A percentile compares a stretch with the other conserved stretches of the same genome.
Evolutionary conservation across 2,329 filamentous ascomycete species (phyloP).

Genomic region (Chaetothyriales sp.): DNA sequence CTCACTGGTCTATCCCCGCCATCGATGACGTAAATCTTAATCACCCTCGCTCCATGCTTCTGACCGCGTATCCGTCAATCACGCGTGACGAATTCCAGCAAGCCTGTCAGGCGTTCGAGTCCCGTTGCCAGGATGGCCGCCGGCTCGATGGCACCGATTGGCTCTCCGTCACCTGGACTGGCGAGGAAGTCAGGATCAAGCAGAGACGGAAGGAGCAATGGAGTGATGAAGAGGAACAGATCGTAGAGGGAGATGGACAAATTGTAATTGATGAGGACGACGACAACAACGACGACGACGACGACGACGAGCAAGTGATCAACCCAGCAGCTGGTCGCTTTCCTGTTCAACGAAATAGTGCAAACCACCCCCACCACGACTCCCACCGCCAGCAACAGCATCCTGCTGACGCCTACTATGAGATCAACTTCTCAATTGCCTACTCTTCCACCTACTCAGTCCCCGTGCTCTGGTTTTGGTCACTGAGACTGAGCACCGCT

Average conservation of each 20-base stretch:
- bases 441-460: constrained; percentile 60
- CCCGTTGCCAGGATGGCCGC: constrained; percentile 15
- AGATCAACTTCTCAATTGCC: constrained; percentile 57
- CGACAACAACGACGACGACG: not conserved
- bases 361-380: constrained; percentile 12
- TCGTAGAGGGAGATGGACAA: not conserved
- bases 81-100: constrained; percentile 47
- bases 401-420: constrained; percentile 4
- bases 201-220: constrained; percentile 2
- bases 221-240: constrained; percentile 3
- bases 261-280: not conserved
- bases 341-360: not conserved
- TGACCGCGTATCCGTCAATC: constrained; percentile 42
- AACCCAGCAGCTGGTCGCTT: not conserved
- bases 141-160: constrained; percentile 11
- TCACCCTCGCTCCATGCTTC: not conserved
- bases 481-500: constrained; percentile 42
- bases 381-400: constrained; percentile 29
- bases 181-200: constrained; percentile 10
- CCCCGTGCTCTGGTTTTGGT: constrained; percentile 61
- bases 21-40: too few species aligned
- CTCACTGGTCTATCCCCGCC: too few species aligned
- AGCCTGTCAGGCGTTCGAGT: constrained; percentile 45
- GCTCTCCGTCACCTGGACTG: constrained; percentile 11
- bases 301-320: not conserved